Conservation (phyloP, 345 rosid species). For the Kandelia obovata region DNA sequence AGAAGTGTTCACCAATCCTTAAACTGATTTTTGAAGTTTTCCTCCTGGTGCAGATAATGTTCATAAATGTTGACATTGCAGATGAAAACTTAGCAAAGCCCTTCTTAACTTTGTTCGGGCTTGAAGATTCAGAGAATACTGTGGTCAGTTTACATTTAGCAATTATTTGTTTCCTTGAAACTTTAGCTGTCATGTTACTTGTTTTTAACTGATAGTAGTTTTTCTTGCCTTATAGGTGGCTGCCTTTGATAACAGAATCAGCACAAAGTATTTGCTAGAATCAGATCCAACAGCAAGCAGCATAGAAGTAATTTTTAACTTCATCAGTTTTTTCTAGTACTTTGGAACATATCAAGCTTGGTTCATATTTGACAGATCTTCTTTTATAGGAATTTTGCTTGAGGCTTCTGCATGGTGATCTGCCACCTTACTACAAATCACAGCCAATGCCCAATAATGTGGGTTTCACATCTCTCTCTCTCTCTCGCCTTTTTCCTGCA, state of each 20-base stretch:
- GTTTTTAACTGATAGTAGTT: neutral
- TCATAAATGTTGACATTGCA: conserved; percentile 52
- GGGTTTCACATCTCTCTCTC: conserved; percentile 24
- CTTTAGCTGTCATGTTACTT: conserved; percentile 5
- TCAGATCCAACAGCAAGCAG: conserved; percentile 55
- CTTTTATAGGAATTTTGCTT: conserved; percentile 61
- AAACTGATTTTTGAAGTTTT: conserved; percentile 13
- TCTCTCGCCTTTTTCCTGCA: neutral
- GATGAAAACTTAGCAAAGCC: conserved; percentile 87
- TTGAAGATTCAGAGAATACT: conserved; percentile 54
- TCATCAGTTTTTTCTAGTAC: conserved; percentile 1
- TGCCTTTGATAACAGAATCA: conserved; percentile 69
- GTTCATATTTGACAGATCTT: conserved; percentile 13
- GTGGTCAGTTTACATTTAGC: conserved; percentile 43
- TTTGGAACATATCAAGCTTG: conserved; percentile 9
- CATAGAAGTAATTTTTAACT: conserved; percentile 54
- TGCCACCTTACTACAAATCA: conserved; percentile 64
- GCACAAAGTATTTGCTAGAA: conserved; percentile 65
- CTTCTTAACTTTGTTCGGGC: conserved; percentile 73
- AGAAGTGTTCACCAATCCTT: neutral
- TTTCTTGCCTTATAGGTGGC: conserved; percentile 50
- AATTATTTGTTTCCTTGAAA: neutral
- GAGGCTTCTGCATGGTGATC: conserved; percentile 49
- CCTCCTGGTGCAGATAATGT: conserved; percentile 60
- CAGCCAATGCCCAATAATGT: conserved; percentile 77